These are phyloP conservation scores for Phytophthora litchii DNA, from an alignment of 352 stramenopile species.

Conservation along the genomic window DNA sequence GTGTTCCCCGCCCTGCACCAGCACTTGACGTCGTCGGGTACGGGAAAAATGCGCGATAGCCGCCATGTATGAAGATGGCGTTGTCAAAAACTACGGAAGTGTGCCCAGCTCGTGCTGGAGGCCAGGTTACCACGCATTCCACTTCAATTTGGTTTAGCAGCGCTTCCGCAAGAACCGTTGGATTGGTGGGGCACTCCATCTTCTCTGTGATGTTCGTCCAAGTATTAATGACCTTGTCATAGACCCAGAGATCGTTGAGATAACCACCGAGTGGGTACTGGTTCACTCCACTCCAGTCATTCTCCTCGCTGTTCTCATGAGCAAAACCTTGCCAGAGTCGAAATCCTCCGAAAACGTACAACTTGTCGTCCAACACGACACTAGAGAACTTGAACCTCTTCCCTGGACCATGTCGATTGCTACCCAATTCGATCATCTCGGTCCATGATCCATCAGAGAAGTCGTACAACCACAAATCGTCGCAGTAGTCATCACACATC, in stretches of 20 bases:
- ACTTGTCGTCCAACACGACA: slow-evolving; percentile 55
- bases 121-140: slow-evolving; percentile 90
- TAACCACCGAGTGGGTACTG: slow-evolving; percentile 92
- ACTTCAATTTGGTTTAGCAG: slow-evolving; percentile 73
- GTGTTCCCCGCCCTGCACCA: slow-evolving; percentile 76
- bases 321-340: slow-evolving; percentile 96
- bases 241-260: slow-evolving; percentile 95
- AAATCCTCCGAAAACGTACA: slow-evolving; percentile 93
- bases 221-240: slow-evolving; percentile 59
- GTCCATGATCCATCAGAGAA: slow-evolving; percentile 91
- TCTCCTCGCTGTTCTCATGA: slow-evolving; percentile 88
- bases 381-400: slow-evolving; percentile 95
- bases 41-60: slow-evolving; percentile 95
- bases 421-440: slow-evolving; percentile 82
- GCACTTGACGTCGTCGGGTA: slow-evolving; percentile 90
- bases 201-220: slow-evolving; percentile 81
- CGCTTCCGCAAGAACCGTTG: slow-evolving; percentile 48
- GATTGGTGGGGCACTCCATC: slow-evolving; percentile 55
- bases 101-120: slow-evolving; percentile 86
- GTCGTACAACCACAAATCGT: slow-evolving; percentile 96
- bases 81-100: slow-evolving; percentile 76
- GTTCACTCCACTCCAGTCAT: slow-evolving; percentile 79
- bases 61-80: slow-evolving; percentile 90
- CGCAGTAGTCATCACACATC: slow-evolving; percentile 95
- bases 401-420: slow-evolving; percentile 59